Evolutionary conservation across 345 rosid genomes (phyloP).

Genomic region (Melastoma malabathricum): DNA sequence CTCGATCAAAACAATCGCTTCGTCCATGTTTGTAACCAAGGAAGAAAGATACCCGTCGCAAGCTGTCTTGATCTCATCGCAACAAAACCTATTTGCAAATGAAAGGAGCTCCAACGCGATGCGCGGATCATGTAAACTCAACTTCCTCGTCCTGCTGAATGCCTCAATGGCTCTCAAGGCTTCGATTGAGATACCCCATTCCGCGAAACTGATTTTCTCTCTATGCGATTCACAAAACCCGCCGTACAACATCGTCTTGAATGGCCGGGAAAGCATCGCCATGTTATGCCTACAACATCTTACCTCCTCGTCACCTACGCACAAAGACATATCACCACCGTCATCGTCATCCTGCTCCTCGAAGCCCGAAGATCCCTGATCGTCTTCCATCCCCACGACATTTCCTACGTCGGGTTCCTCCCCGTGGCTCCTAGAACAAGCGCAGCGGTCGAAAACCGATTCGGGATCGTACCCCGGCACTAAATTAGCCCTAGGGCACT

Average conservation of each 20-base stretch:
- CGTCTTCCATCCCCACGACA: slow-evolving; percentile 15
- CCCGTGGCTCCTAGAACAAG: slow-evolving; percentile 33
- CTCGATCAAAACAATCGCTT: slow-evolving; percentile 57
- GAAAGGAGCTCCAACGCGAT: slow-evolving; percentile 65
- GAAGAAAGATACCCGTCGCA: slow-evolving; percentile 66
- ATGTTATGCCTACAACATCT: slow-evolving; percentile 52
- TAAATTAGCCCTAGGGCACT: slow-evolving; percentile 78
- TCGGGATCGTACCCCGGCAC: slow-evolving; percentile 65
- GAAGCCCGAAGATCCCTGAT: slow-evolving; percentile 54
- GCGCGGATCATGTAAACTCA: slow-evolving; percentile 29
- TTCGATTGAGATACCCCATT: slow-evolving; percentile 49
- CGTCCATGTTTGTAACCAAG: slow-evolving; percentile 41
- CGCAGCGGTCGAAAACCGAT: slow-evolving; percentile 46
- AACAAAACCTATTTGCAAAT: slow-evolving; percentile 72
- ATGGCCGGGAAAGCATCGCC: slow-evolving; percentile 64
- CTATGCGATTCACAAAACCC: slow-evolving; percentile 52
- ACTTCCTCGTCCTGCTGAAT: slow-evolving; percentile 53
- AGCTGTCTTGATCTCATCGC: slow-evolving; percentile 66
- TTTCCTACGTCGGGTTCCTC: slow-evolving; percentile 14
- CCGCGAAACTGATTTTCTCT: slow-evolving; percentile 57
- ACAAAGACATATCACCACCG: slow-evolving; percentile 51
- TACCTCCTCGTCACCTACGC: slow-evolving; percentile 65
- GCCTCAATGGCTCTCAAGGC: slow-evolving; percentile 64
- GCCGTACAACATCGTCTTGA: slow-evolving; percentile 69
- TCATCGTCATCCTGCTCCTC: slow-evolving; percentile 21